Base-by-base conservation (phyloP, 345 rosid species). In the Microcos paniculata region DNA sequence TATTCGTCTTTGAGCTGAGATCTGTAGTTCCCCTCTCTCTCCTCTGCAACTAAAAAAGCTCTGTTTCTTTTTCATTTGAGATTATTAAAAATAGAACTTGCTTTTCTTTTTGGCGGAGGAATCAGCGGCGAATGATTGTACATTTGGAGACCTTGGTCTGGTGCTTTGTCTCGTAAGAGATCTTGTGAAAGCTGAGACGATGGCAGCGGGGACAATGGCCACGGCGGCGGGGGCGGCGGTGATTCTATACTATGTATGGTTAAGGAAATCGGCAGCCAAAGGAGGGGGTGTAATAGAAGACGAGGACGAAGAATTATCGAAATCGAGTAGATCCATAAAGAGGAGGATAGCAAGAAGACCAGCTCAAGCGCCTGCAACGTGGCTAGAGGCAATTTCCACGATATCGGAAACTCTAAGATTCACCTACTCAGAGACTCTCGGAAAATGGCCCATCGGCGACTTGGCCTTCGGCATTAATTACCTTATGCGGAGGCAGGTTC, bases 371-470 rank as follows among this genome's bases (percentile, higher is more conserved):
- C 97, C 99, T 10, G 96, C 97, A 30, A 96, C 98, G 42, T 91
- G 96, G 94, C 84, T 90, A n/a, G 97, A 96, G 84, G 84, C 97
- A 30, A 85, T 96, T 55, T 80, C 95, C 0, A 96, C 98, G 40
- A 56, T 96, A 38, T 87, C 95, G 14, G 98, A 96, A 84, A 96
- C 99, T 33, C 87, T 96, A 21, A 84, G 95, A 67, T 96, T 94
- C 65, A 96, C 97, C 12, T 96, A 91, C 85, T 90, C 97, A 11
- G 98, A 96, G 82, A 96, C 99, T 64, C 79, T 96, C 31, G 99
- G 99, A 6, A 94, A 96, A 85, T 96, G 99, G 98, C 99, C 99
- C 11, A 86, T 96, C 35, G 97, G 88, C 31, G 97, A 96, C 86
- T 84, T 96, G 77, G 99, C 99, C 62, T 96, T 96, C 74, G 98